Conservation (phyloP, 768 basidiomycete genomes). For the Amanita brunnescens region DNA sequence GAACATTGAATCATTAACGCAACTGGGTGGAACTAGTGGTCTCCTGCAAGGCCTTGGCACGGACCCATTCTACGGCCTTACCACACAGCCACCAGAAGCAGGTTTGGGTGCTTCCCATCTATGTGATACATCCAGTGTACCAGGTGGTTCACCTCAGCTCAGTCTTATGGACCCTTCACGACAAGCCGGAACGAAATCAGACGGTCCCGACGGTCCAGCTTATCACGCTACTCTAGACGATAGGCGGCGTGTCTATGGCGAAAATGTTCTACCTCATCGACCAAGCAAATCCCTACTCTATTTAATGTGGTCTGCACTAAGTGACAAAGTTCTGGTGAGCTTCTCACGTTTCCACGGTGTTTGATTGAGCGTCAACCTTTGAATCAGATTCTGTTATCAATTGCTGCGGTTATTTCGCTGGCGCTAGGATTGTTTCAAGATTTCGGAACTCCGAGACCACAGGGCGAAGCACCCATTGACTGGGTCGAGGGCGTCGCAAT, state of each 20-base stretch:
- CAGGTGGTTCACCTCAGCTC: slow-evolving; percentile 22
- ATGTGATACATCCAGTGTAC: slow-evolving; percentile 17
- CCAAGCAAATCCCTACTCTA: slow-evolving; percentile 58
- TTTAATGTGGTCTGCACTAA: slow-evolving; percentile 80
- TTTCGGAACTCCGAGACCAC: slow-evolving; percentile 59
- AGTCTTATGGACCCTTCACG: slow-evolving; percentile 29
- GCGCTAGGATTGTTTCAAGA: slow-evolving; percentile 93
- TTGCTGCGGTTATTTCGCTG: slow-evolving; percentile 89
- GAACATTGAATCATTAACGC: slow-evolving; percentile 51
- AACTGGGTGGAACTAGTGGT: slow-evolving; percentile 62
- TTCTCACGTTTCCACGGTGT: slow-evolving; percentile 1
- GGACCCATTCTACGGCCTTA: slow-evolving; percentile 40
- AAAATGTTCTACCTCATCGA: slow-evolving; percentile 67
- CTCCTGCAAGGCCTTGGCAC: slow-evolving; percentile 73
- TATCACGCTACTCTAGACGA: slow-evolving; percentile 47
- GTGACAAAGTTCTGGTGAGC: slow-evolving; percentile 85
- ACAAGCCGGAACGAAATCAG: slow-evolving; percentile 15
- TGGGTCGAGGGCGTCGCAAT: slow-evolving; percentile 96
- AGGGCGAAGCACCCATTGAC: slow-evolving; percentile 72
- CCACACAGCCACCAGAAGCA: slow-evolving; percentile 18
- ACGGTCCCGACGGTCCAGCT: slow-evolving; percentile 15
- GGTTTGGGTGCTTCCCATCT: slow-evolving; percentile 12
- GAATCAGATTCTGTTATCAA: slow-evolving; percentile 71
- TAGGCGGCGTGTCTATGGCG: slow-evolving; percentile 61
- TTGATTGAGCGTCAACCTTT: not conserved